Evolutionary conservation across 2,329 filamentous ascomycete species (phyloP), one percentile per base, ranked within the genome.

Genomic region (Corinectria fuckeliana): DNA sequence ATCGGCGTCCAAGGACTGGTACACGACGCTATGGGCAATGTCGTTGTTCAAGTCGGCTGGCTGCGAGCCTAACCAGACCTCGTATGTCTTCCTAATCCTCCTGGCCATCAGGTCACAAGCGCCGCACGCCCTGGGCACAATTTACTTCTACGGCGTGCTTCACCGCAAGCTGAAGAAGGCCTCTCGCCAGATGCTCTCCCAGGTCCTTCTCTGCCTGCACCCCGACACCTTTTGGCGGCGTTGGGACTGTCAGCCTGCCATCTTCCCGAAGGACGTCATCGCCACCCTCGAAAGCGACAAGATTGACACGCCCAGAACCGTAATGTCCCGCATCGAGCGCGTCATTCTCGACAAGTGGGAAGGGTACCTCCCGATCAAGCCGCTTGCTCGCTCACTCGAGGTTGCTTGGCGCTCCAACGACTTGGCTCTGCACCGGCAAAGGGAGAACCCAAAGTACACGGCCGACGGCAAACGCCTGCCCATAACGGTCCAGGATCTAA

Each of bases 31-130:
- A 3, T 74, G 73, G 69, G 71, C 71, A 9, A 58, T 68, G 21
- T 66, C 64, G 14, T 61, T 71, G 13, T 57, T 67, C 25, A 52
- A 70, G 23, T 45, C 61, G 4, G 52, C 61, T 10, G 54, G 57
- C 10, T 63, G 65, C 41, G 54, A 67, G 21, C 72, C 73, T 10
- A 69, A 77, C 57, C 50, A 63, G 5, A 41, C 68, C 13, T 76
- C 76, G 1, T 81, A 78, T 64, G 61, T 73, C 32, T 61, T 71
- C 11, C 74, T 84, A 45, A 76, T 80, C 57, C 60, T 68, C 6
- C 67, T 80, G 21, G 75, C 77, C 13, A 71, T 76, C 61, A 60
- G 53, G 16, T 62, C 71, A 3, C 72, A 71, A 36, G 71, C 75
- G 18, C 65, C 72, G 9, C 63, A 68, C 50, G 67, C 71, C 20